Evolutionary conservation across 495 filamentous ascomycete species (phyloP), one percentile per base, ranked within the genome.

Genomic region (Tuber umbilicatum): DNA sequence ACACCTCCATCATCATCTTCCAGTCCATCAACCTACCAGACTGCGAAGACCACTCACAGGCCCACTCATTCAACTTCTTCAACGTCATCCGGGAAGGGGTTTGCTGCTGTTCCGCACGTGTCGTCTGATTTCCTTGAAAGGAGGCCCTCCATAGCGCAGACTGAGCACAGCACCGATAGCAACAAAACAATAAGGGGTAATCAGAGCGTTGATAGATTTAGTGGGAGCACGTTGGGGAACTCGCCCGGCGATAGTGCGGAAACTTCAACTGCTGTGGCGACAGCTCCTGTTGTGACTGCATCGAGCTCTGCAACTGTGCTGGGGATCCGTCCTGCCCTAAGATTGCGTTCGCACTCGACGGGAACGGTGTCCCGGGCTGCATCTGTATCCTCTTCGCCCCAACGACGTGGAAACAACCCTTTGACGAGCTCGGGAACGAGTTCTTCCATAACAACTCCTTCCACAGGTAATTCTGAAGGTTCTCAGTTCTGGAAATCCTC

Each of bases 51-150:
- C 19, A 55, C 76, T 78, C 79, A 77, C 69, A 78, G 79, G 72
- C 74, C 76, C 75, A 79, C 79, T 67, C 73, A 76, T 73, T 74
- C 76, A 70, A 67, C 76, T 73, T 81, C 74, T 60, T 72, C 73
- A 76, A 76, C 73, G 71, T 77, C 74, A 74, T 79, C 79, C 69
- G 76, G 77, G 72, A 79, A 79, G 77, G 77, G 77, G 77, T 75
- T 72, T 73, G 69, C 69, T 72, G 77, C 70, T 75, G 76, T 69
- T 72, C 73, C 73, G 55, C 77, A 79, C 75, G 77, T 78, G 72
- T 79, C 76, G 75, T 67, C 64, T 31, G 75, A 70, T 69, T 79
- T 37, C 35, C 55, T 47, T 37, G 77, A 79, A 70, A 78, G 72
- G 74, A 74, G 55, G 70, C 47, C 75, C 72, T 72, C 73, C 68